Percentiles rank a stretch among this genome's conserved stretches.
These are phyloP conservation scores for Rutstroemia sydowiana DNA, from an alignment of 2,329 filamentous ascomycete genomes.

Conservation along the genomic window DNA sequence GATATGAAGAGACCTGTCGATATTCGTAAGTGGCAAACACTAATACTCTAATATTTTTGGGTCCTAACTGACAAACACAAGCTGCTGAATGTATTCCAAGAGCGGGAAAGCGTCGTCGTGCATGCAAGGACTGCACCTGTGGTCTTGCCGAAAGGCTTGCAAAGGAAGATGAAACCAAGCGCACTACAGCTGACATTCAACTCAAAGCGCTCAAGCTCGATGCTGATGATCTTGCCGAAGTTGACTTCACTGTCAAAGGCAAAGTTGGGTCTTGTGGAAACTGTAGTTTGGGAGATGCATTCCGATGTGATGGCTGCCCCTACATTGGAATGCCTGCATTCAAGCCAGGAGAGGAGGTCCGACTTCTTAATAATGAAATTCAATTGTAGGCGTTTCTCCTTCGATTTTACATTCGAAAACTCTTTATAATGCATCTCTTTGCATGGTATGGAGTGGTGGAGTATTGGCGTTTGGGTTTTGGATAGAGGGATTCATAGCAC, in stretches of 20 bases:
- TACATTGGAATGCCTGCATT: constrained; percentile 92
- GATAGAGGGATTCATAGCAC: too few species aligned
- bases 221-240: constrained; percentile 73
- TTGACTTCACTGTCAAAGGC: constrained; percentile 96
- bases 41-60: background rate
- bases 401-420: background rate
- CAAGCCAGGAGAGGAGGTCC: constrained; percentile 92
- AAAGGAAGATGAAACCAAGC: constrained; percentile 70
- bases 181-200: constrained; percentile 54
- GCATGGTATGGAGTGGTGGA: background rate
- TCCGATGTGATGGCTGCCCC: constrained; percentile 66
- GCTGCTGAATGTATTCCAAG: constrained; percentile 84
- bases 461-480: background rate
- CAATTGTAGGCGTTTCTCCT: constrained; percentile 52
- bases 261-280: constrained; percentile 94
- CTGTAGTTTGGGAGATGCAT: constrained; percentile 88
- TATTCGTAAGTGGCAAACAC: constrained; percentile 57
- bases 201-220: constrained; percentile 65
- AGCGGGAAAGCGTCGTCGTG: constrained; percentile 78
- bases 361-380: constrained; percentile 75
- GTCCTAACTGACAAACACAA: constrained; percentile 35
- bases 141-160: constrained; percentile 80
- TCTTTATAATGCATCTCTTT: too few species aligned
- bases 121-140: constrained; percentile 97
- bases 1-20: constrained; percentile 72